Conservation (phyloP, 192 early-diverging fungal genomes). For the Phycomyces blakesleeanus region DNA sequence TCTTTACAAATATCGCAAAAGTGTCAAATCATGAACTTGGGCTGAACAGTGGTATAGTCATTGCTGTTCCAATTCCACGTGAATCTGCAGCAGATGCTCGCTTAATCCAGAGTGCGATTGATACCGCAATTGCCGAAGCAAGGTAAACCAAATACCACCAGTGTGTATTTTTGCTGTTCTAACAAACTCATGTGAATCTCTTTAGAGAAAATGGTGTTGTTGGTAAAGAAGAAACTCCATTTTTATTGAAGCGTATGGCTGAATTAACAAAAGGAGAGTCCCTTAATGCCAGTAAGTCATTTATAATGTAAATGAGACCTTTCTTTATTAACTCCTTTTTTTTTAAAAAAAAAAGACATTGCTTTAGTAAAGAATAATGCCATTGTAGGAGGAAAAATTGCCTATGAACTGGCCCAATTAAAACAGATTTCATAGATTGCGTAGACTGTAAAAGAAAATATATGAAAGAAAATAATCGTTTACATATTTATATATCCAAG, state of each 20-base stretch:
- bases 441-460: too few species aligned
- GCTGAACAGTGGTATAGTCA: constrained; percentile 74
- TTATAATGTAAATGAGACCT: too few species aligned
- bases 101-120: constrained; percentile 68
- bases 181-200: constrained; percentile 4
- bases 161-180: too few species aligned
- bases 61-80: constrained; percentile 87
- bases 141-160: constrained; percentile 30
- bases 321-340: too few species aligned
- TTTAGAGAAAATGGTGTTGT: constrained; percentile 53
- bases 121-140: constrained; percentile 67
- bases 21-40: constrained; percentile 59
- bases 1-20: constrained; percentile 1
- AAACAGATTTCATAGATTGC: too few species aligned
- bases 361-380: constrained; percentile 93
- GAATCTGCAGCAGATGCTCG: constrained; percentile 56
- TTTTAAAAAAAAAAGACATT: too few species aligned
- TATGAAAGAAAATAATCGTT: background rate
- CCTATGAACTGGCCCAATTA: constrained; percentile 42
- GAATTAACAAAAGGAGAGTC: constrained; percentile 84
- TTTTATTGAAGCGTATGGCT: constrained; percentile 79
- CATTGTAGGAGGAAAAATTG: constrained; percentile 73
- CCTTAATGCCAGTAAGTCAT: constrained; percentile 66
- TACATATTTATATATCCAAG: background rate
- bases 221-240: constrained; percentile 93